phyloP scores from a whole-genome alignment of 176 grass and related monocot genomes.

The Lolium multiflorum region DNA sequence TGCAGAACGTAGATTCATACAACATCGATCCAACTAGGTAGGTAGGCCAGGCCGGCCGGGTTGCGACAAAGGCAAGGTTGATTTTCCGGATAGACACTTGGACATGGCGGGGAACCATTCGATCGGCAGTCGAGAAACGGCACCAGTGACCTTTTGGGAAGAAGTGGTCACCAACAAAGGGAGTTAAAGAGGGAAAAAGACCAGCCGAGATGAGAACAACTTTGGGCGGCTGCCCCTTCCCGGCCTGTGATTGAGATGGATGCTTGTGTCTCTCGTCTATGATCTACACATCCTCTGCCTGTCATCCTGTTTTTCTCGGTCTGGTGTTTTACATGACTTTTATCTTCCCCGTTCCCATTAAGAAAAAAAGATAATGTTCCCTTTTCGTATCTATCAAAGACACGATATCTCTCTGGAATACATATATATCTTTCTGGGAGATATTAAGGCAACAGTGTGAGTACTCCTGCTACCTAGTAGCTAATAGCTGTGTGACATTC shows the following conservation, averaged over 20 bases:
- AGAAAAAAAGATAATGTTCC: neutral
- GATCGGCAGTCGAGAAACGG: neutral
- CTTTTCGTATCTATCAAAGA: neutral
- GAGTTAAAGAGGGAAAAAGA: conserved; percentile 53
- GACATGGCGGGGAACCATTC: neutral
- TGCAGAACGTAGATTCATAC: neutral
- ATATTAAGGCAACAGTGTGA: neutral
- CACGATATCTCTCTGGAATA: neutral
- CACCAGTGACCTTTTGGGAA: conserved; percentile 27
- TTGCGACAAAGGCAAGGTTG: neutral
- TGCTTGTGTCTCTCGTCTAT: conserved; percentile 15
- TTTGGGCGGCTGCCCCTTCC: conserved; percentile 50
- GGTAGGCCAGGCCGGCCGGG: neutral
- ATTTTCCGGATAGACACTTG: neutral
- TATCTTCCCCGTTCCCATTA: neutral
- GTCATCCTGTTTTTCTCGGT: neutral
- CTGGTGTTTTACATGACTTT: neutral
- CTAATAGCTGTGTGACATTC: neutral
- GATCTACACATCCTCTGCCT: conserved; percentile 1
- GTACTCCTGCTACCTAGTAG: neutral
- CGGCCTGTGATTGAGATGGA: conserved; percentile 31
- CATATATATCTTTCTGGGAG: neutral
- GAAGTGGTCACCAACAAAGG: conserved; percentile 21
- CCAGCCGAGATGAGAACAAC: conserved; percentile 36
- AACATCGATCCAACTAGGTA: neutral